Conservation (phyloP, 2,329 filamentous ascomycete genomes). For the Monosporascus ibericus region DNA sequence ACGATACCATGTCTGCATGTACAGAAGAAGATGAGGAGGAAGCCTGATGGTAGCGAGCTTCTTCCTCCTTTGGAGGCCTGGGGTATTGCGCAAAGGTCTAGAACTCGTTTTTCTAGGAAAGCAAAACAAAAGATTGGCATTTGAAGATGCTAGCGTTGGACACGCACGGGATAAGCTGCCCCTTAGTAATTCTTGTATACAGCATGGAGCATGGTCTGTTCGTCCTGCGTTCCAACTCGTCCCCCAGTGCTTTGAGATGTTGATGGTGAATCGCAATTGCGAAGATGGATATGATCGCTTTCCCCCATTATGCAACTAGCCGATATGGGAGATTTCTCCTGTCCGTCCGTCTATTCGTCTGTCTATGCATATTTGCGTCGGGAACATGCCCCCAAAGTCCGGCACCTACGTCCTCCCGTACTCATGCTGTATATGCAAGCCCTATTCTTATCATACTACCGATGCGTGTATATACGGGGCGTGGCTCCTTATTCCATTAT, state of each 20-base stretch:
- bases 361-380: neutral
- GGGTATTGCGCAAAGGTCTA: neutral
- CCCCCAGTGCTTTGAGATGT: too few relatives aligned
- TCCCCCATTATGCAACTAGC: neutral
- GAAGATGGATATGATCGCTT: neutral
- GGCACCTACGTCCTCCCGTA: too few relatives aligned
- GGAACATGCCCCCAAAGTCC: neutral
- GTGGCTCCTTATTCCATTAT: too few relatives aligned
- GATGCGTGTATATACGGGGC: too few relatives aligned
- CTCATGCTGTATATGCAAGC: too few relatives aligned
- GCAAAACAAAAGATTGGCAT: neutral
- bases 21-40: neutral
- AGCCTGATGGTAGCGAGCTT: neutral
- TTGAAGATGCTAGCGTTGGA: neutral
- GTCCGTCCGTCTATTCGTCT: neutral
- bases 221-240: too few relatives aligned
- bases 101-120: neutral
- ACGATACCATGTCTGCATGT: neutral
- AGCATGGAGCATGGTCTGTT: too few relatives aligned
- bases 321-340: neutral
- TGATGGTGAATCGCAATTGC: too few relatives aligned
- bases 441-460: too few relatives aligned
- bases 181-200: too few relatives aligned
- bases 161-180: too few relatives aligned
- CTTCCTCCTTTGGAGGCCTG: neutral